These are phyloP conservation scores for Haematococcus sp. DNA, from an alignment of 139 green algal species.

Conservation along the genomic window DNA sequence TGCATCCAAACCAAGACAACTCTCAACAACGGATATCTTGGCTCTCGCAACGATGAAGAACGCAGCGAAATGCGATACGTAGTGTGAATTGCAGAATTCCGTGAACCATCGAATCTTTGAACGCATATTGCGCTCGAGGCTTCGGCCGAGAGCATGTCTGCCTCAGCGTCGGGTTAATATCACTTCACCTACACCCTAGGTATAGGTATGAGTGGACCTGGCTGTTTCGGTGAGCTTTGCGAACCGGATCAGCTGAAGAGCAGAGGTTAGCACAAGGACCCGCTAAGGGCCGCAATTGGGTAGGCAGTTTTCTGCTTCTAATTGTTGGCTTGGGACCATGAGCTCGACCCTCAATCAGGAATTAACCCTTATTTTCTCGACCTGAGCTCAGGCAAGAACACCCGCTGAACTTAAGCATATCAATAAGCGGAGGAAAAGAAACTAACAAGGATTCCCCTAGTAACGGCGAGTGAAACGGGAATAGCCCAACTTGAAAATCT, in stretches of 20 bases:
- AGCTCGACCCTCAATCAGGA: constrained; percentile 2
- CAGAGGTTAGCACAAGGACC: constrained; percentile 48
- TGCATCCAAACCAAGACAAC: constrained; percentile 74
- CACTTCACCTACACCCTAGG: constrained; percentile 31
- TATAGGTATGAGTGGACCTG: constrained; percentile 38
- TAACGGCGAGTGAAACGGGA: constrained; percentile 46
- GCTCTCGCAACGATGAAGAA: constrained; percentile 91
- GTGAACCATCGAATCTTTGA: constrained; percentile 94
- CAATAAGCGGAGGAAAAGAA: constrained; percentile 95
- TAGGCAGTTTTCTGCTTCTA: constrained; percentile 27
- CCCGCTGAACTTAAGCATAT: constrained; percentile 95
- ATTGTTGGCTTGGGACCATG: constrained; percentile 4
- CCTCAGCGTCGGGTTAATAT: constrained; percentile 76
- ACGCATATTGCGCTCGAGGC: constrained; percentile 86
- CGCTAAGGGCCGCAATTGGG: constrained; percentile 44
- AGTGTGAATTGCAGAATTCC: constrained; percentile 93
- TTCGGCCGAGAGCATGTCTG: constrained; percentile 82
- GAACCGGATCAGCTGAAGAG: constrained; percentile 48
- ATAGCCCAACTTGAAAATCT: constrained; percentile 81
- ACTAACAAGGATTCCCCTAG: constrained; percentile 92
- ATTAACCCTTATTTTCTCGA: constrained; percentile 10
- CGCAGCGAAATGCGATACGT: constrained; percentile 94
- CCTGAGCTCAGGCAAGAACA: constrained; percentile 79
- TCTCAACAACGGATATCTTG: constrained; percentile 89
- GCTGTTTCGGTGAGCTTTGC: constrained; percentile 28